phyloP scores from a whole-genome alignment of 768 basidiomycete genomes.

The Tubosaeta sp. region DNA sequence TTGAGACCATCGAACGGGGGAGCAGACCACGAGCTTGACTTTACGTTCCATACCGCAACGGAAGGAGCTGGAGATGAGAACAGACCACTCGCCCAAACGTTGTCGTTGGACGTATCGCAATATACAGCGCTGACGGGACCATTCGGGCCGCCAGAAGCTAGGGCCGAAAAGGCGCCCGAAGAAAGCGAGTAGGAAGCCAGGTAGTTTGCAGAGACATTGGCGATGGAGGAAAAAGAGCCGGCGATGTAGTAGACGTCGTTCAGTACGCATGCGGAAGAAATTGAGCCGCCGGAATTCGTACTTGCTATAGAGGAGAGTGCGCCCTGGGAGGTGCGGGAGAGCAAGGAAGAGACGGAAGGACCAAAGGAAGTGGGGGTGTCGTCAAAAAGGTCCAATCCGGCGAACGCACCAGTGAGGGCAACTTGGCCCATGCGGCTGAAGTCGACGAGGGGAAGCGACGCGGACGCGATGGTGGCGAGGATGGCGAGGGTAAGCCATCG shows the following conservation, averaged over 20 bases:
- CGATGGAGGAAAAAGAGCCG: constrained; percentile 77
- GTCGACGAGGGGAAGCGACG: constrained; percentile 56
- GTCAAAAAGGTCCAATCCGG: constrained; percentile 77
- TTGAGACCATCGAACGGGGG: constrained; percentile 80
- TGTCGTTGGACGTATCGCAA: constrained; percentile 64
- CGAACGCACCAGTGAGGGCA: constrained; percentile 82
- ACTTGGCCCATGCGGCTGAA: constrained; percentile 87
- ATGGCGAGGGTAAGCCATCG: constrained; percentile 21
- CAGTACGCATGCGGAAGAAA: constrained; percentile 70
- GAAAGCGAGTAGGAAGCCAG: constrained; percentile 71
- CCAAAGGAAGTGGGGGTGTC: constrained; percentile 57
- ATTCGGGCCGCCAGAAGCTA: constrained; percentile 69
- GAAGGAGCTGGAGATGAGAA: constrained; percentile 65
- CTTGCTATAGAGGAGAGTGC: constrained; percentile 65
- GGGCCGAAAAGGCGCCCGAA: constrained; percentile 51
- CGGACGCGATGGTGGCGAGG: constrained; percentile 22
- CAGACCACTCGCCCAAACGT: constrained; percentile 75
- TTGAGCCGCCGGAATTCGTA: constrained; percentile 75
- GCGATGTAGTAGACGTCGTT: constrained; percentile 71
- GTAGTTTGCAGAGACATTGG: constrained; percentile 56
- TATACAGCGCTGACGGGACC: constrained; percentile 69
- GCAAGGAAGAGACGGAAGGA: constrained; percentile 65
- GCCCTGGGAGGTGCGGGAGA: constrained; percentile 63
- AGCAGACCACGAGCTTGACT: constrained; percentile 63
- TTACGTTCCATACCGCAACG: constrained; percentile 69